These are phyloP conservation scores for Echites panduratus DNA, from an alignment of 257 asterid species.

Conservation along the genomic window DNA sequence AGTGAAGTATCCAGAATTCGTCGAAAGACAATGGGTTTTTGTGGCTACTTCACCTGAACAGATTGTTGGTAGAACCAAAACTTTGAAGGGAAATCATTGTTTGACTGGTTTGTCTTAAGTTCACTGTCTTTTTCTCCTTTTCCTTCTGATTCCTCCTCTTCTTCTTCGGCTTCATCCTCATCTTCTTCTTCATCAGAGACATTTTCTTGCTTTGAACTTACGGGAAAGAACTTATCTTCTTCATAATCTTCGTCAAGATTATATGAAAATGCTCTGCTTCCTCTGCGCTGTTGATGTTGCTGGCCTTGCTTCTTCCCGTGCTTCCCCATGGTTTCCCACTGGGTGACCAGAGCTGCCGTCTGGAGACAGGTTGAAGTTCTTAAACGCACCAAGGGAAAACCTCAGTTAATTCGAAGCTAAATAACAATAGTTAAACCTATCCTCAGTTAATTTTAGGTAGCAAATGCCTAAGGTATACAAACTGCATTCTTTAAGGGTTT, in stretches of 20 bases:
- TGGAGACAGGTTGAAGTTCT: not conserved
- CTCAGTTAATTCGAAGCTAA: no score
- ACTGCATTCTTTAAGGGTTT: no score
- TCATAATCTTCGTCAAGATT: slow-evolving; percentile 34
- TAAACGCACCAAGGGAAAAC: not conserved
- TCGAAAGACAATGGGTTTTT: no score
- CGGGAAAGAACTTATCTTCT: slow-evolving; percentile 26
- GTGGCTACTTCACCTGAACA: slow-evolving; percentile 58
- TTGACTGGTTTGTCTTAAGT: slow-evolving; percentile 8
- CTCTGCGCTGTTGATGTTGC: slow-evolving; percentile 45
- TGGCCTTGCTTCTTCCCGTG: slow-evolving; percentile 68
- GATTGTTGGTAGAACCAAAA: slow-evolving; percentile 87
- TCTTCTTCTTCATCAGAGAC: slow-evolving; percentile 39
- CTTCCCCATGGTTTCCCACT: slow-evolving; percentile 53
- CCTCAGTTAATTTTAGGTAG: no score
- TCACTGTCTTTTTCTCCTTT: slow-evolving; percentile 26
- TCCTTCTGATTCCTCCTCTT: slow-evolving; percentile 40
- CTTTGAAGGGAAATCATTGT: slow-evolving; percentile 53
- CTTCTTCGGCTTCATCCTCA: slow-evolving; percentile 48
- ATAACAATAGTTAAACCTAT: no score
- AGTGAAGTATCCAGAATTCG: not conserved
- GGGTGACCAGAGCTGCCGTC: not conserved
- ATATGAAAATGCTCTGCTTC: slow-evolving; percentile 43
- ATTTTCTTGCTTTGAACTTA: slow-evolving; percentile 20
- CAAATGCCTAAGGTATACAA: no score